Base-by-base conservation (phyloP, 2,329 filamentous ascomycete species). In the Cyanodermella asteris region DNA sequence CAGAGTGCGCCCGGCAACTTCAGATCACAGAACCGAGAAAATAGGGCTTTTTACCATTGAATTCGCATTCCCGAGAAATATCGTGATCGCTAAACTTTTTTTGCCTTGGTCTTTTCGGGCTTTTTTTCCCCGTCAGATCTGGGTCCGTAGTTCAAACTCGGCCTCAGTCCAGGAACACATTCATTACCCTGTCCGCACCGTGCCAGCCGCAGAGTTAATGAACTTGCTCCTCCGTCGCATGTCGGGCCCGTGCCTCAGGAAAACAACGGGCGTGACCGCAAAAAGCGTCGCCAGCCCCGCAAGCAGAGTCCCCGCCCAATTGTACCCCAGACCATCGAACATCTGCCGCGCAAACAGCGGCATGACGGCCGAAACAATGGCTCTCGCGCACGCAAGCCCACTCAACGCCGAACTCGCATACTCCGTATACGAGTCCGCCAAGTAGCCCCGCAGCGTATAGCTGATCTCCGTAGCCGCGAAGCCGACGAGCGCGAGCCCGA, bases 401-500 rank as follows among this genome's bases (percentile, higher is more conserved):
- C 54, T 53, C 14, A 50, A 50, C 2, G 48, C 55, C 22, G 51
- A 55, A 1, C 51, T 49, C 2, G 53, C 49, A 24, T 53, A 55
- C 9, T 43, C 45, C 11, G 49, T 39, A 28, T 56, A 58, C 12
- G 46, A 46, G 33, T 58, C 55, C 0, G 51, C 44, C 7, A 57
- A 38, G 24, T 58, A 57, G 2, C 50, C 51, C 2, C 45, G 43
- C 1, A 58, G 34, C 4, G 47, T 40, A 4, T 40, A 47, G 11
- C 49, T 49, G 21, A 58, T 46, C 29, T 61, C 57, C 9, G 56
- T 58, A 14, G 53, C 35, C 0, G 53, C 51, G 36, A 54, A 61
- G 0, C 57, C 58, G 6, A 59, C 44, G 3, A 53, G 37, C 1
- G 53, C 37, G 3, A 61, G 43, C 0, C 49, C 43, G 1, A 50